Percentiles rank a stretch among this genome's conserved stretches.
These are phyloP conservation scores for Fragilaria crotonensis DNA, from an alignment of 108 stramenopile genomes.

Conservation along the genomic window DNA sequence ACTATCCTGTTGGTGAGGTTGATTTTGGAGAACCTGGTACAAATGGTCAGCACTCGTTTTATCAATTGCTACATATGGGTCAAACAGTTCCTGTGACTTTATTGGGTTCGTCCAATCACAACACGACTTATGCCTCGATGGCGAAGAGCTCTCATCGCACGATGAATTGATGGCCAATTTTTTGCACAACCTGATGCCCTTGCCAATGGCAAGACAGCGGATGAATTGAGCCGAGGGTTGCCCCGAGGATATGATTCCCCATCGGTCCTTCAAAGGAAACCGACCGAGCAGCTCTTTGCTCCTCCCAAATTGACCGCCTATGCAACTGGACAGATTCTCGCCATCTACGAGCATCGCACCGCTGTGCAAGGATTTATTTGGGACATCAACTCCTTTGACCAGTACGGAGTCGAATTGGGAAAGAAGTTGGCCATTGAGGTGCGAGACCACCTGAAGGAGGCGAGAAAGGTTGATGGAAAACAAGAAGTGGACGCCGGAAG, in stretches of 20 bases:
- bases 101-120: conserved; percentile 89
- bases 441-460: conserved; percentile 60
- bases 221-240: conserved; percentile 93
- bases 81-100: conserved; percentile 96
- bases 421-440: conserved; percentile 95
- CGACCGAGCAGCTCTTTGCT: conserved; percentile 93
- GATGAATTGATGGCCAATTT: conserved; percentile 99
- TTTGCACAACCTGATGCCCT: conserved; percentile 99
- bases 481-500: conserved; percentile 40
- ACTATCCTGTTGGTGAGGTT: conserved; percentile 92
- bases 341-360: conserved; percentile 96
- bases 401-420: too few relatives aligned
- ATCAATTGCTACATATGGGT: conserved; percentile 98
- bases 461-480: conserved; percentile 31
- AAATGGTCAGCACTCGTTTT: conserved; percentile 99
- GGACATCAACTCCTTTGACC: too few relatives aligned
- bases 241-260: conserved; percentile 80
- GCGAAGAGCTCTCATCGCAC: conserved; percentile 91
- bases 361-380: conserved; percentile 99
- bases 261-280: conserved; percentile 95
- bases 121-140: conserved; percentile 78
- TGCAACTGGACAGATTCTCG: conserved; percentile 89
- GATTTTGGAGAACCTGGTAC: conserved; percentile 99
- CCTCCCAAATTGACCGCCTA: conserved; percentile 91
- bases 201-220: conserved; percentile 86